Evolutionary conservation across 495 filamentous ascomycete species (phyloP).

Genomic region (Lepidopterella palustris): DNA sequence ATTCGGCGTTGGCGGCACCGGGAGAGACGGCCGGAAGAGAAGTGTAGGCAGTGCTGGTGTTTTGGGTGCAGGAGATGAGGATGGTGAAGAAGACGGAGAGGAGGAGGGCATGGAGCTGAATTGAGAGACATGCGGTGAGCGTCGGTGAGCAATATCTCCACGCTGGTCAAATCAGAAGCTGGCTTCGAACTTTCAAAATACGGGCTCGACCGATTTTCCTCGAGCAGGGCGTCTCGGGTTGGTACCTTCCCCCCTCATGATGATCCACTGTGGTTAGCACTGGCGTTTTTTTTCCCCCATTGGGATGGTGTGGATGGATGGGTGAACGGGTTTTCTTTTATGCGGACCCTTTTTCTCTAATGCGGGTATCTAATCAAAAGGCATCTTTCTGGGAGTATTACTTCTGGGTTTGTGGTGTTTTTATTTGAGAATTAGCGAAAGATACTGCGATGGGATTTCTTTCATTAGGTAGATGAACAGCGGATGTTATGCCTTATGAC

Average conservation of each 20-base stretch:
- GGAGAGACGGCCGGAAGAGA: constrained; percentile 35
- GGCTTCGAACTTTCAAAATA: no score
- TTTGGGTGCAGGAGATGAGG: constrained; percentile 46
- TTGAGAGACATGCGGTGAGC: background rate
- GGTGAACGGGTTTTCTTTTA: no score
- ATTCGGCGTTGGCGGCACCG: constrained; percentile 45
- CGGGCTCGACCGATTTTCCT: background rate
- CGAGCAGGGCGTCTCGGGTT: background rate
- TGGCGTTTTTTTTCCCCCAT: background rate
- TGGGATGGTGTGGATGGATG: no score
- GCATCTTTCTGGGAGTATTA: no score
- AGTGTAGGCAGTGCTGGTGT: constrained; percentile 50
- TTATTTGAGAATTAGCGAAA: no score
- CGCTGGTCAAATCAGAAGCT: no score
- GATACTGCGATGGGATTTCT: no score
- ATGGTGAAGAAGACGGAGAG: constrained; percentile 61
- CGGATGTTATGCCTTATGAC: no score
- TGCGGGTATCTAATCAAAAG: no score
- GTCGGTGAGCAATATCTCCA: background rate
- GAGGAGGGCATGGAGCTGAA: constrained; percentile 43
- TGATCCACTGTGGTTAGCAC: background rate
- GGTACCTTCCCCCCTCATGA: background rate
- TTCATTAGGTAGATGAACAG: no score
- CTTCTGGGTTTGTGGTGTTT: no score
- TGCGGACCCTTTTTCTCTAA: no score